Evolutionary conservation across 2,329 filamentous ascomycete species (phyloP).

Genomic region (Claviceps humidiphila): DNA sequence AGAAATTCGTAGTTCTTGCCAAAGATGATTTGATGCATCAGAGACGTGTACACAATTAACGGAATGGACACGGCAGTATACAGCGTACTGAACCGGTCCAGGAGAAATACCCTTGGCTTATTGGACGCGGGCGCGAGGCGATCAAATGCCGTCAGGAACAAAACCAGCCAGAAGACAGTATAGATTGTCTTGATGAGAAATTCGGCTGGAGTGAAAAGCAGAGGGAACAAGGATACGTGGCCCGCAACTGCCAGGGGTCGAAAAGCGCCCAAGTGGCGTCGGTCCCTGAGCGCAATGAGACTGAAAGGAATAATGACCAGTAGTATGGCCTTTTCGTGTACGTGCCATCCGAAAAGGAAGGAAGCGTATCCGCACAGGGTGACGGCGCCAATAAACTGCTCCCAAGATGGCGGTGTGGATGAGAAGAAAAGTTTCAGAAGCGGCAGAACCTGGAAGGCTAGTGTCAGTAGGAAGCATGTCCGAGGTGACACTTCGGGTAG

Average conservation of each 20-base stretch:
- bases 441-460: slow-evolving; percentile 68
- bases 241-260: slow-evolving; percentile 83
- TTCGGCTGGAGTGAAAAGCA: slow-evolving; percentile 83
- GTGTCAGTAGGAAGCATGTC: slow-evolving; percentile 68
- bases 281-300: slow-evolving; percentile 77
- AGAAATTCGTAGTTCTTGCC: slow-evolving; percentile 76
- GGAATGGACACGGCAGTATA: slow-evolving; percentile 88
- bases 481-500: slow-evolving; percentile 74
- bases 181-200: slow-evolving; percentile 92
- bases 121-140: slow-evolving; percentile 71
- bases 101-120: slow-evolving; percentile 69
- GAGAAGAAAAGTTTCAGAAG: slow-evolving; percentile 63
- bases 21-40: slow-evolving; percentile 74
- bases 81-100: slow-evolving; percentile 79
- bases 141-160: slow-evolving; percentile 80
- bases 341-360: slow-evolving; percentile 96
- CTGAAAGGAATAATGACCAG: slow-evolving; percentile 93
- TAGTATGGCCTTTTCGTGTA: slow-evolving; percentile 93
- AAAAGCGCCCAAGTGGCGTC: slow-evolving; percentile 84
- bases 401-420: slow-evolving; percentile 58
- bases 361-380: slow-evolving; percentile 93
- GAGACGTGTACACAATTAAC: slow-evolving; percentile 74
- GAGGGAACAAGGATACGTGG: slow-evolving; percentile 87
- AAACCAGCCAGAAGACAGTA: slow-evolving; percentile 79
- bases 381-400: slow-evolving; percentile 76